Evolutionary conservation across 345 rosid species (phyloP).

Genomic region (Acer saccharum): DNA sequence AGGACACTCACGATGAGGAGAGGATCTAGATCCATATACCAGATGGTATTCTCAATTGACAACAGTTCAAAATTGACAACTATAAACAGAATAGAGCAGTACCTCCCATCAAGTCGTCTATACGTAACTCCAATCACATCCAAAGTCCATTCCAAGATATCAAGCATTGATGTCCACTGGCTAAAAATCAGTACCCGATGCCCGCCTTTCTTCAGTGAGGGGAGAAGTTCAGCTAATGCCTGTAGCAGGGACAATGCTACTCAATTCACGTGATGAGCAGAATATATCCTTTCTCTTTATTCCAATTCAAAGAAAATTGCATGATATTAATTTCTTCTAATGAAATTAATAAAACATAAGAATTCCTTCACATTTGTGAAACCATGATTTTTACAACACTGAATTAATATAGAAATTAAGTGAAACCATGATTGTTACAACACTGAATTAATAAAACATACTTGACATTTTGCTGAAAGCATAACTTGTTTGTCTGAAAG

Average conservation of each 20-base stretch:
- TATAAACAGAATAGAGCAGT: constrained; percentile 1
- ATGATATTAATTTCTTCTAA: not conserved
- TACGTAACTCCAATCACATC: constrained; percentile 91
- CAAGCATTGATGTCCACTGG: constrained; percentile 99
- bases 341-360: constrained; percentile 37
- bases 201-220: constrained; percentile 61
- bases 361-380: constrained; percentile 42
- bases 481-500: constrained; percentile 81
- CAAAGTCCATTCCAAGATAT: constrained; percentile 92
- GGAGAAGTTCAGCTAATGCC: constrained; percentile 86
- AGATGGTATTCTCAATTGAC: not conserved
- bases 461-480: constrained; percentile 94
- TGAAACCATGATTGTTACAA: no score
- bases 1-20: no score
- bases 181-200: constrained; percentile 90
- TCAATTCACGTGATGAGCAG: not conserved
- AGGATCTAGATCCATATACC: no score
- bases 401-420: no score
- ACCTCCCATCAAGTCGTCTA: constrained; percentile 95
- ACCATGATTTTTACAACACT: no score
- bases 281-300: not conserved
- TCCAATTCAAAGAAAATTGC: not conserved
- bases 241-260: constrained; percentile 28
- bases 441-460: constrained; percentile 24
- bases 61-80: not conserved